Base-by-base conservation (phyloP, 164 flowering plant species). In the Akebia trifoliata region DNA sequence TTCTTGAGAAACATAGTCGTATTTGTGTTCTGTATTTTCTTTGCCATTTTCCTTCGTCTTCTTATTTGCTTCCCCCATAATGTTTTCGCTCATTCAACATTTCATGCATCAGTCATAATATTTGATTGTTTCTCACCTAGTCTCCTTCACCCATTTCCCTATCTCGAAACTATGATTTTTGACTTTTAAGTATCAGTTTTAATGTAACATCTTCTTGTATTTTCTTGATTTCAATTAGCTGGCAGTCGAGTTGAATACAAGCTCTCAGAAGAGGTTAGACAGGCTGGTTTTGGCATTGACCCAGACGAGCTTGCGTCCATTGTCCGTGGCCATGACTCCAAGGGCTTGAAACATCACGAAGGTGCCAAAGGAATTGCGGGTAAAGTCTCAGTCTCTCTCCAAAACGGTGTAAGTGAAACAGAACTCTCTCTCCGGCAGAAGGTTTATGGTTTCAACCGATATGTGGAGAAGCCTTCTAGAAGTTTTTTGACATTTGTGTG, bases 401-500 rank as follows among this genome's bases (percentile, higher is more conserved):
- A 62, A 26, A 54, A 66, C n/a, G 84, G 81, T 46, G 69, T 71
- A 44, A 56, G 31, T 31, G 59, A 67, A 29, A 57, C 47, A 29
- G 70, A 64, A 20, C n/a, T 74, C 3, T 38, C 73, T 39, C 3
- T 28, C 26, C 58, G 84, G 47, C 79, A 70, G 58, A 54, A 64
- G 21, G 43, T 71, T 7, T 79, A 62, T 51, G 84, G 84, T 4
- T 29, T 57, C 54, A 79, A 79, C 51, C 52, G 14, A 24, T 77
- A 68, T 54, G 67, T 70, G 26, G 81, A 79, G 67, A 79, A 74
- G 54, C 81, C 81, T 45, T 36, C 74, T 9, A 74, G 59, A 64
- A 58, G 71, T 29, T 80, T 80, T 51, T 75, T 65, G 65, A 62
- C 34, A 36, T 80, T 80, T 67, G 70, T 75, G 2, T 77, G 84